Evolutionary conservation across 2,329 filamentous ascomycete genomes (phyloP).

Genomic region (Chaetomium sp.): DNA sequence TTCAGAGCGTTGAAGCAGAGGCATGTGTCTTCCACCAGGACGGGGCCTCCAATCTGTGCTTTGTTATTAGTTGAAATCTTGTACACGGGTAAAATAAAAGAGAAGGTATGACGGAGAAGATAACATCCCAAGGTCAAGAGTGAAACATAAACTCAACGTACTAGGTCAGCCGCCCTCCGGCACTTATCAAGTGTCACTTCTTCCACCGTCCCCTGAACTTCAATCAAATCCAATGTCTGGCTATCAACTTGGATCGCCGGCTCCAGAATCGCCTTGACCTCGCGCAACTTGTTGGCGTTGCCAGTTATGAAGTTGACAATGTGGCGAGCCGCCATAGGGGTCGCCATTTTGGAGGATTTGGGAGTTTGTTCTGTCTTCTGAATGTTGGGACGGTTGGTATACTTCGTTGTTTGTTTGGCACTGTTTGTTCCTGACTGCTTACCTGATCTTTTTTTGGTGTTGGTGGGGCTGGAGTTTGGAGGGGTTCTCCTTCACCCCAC

Average conservation of each 20-base stretch:
- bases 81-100: too few species aligned
- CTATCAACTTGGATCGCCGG: conserved; percentile 65
- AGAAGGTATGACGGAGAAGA: too few species aligned
- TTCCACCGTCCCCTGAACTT: conserved; percentile 88
- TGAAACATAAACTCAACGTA: conserved; percentile 34
- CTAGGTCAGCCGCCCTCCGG: conserved; percentile 68
- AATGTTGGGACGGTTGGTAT: not conserved
- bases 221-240: conserved; percentile 71
- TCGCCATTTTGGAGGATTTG: conserved; percentile 21
- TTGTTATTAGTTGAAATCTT: not conserved
- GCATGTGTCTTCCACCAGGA: conserved; percentile 92
- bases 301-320: conserved; percentile 88
- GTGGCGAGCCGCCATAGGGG: conserved; percentile 24
- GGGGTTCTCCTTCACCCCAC: not conserved
- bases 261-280: conserved; percentile 82
- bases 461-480: not conserved
- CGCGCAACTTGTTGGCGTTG: conserved; percentile 87
- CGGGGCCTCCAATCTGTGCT: conserved; percentile 71
- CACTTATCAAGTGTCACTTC: conserved; percentile 89
- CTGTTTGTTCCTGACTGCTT: too few species aligned
- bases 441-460: not conserved
- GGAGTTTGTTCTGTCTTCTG: conserved; percentile 39
- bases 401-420: too few species aligned
- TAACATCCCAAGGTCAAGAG: too few species aligned
- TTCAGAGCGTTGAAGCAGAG: conserved; percentile 86